Evolutionary conservation across 768 basidiomycete species (phyloP).

Genomic region (Daedaleopsis sinensis): DNA sequence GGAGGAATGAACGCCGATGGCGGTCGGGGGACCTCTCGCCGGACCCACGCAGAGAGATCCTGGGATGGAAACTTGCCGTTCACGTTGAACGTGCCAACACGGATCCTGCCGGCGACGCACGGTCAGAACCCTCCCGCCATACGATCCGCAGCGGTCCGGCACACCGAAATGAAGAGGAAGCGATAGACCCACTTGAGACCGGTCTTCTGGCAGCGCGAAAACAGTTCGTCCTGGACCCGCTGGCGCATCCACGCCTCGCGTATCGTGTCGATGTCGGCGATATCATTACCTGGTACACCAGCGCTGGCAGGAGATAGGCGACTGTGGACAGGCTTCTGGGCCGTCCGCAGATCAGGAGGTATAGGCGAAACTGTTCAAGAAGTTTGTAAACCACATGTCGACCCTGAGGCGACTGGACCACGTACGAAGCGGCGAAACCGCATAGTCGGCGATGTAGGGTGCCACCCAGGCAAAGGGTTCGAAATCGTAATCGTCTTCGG

Average conservation of each 20-base stretch:
- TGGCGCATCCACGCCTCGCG: slow-evolving; percentile 66
- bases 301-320: slow-evolving; percentile 64
- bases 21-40: slow-evolving; percentile 27
- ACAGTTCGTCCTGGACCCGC: slow-evolving; percentile 39
- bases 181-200: slow-evolving; percentile 17
- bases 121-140: slow-evolving; percentile 7
- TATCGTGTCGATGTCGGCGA: slow-evolving; percentile 56
- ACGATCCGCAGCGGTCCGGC: neutral
- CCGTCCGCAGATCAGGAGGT: slow-evolving; percentile 59
- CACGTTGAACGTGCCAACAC: slow-evolving; percentile 84
- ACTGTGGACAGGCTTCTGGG: slow-evolving; percentile 48
- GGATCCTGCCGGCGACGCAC: slow-evolving; percentile 46
- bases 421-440: slow-evolving; percentile 12
- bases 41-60: slow-evolving; percentile 70
- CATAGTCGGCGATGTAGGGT: slow-evolving; percentile 36
- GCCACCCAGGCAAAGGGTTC: slow-evolving; percentile 48
- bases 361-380: slow-evolving; percentile 40
- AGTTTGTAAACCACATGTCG: neutral
- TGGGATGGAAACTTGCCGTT: slow-evolving; percentile 77
- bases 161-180: neutral
- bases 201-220: slow-evolving; percentile 6
- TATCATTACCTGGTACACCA: slow-evolving; percentile 64
- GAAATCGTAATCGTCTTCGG: slow-evolving; percentile 24
- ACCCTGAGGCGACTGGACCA: neutral
- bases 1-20: slow-evolving; percentile 24